phyloP scores from a whole-genome alignment of 441 rosid species.

The Capsella rubella region DNA sequence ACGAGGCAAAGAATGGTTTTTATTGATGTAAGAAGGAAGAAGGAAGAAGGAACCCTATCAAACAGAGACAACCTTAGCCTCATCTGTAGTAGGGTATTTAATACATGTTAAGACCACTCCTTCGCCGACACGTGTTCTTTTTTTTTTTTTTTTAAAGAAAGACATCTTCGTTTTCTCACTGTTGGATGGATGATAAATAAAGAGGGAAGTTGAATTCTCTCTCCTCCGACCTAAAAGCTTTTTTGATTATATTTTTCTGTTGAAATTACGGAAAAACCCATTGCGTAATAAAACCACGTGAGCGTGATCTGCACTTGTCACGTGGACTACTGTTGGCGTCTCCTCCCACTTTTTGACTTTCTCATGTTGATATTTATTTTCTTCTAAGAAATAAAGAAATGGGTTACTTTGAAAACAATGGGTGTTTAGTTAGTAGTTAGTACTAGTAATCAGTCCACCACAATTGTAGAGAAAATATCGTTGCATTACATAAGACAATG shows the following conservation, averaged over 20 bases:
- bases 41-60: slow-evolving; percentile 1
- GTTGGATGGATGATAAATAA: not conserved
- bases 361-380: not conserved
- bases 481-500: too few relatives aligned
- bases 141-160: too few relatives aligned
- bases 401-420: not conserved
- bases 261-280: slow-evolving; percentile 36
- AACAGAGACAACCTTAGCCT: slow-evolving; percentile 34
- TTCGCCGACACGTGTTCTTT: slow-evolving; percentile 18
- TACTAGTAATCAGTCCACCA: too few relatives aligned
- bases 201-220: slow-evolving; percentile 4
- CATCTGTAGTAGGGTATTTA: slow-evolving; percentile 41
- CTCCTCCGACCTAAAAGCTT: slow-evolving; percentile 4
- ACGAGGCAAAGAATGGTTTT: slow-evolving; percentile 23
- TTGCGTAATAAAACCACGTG: slow-evolving; percentile 35
- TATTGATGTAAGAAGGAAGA: slow-evolving; percentile 1
- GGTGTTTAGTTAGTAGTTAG: too few relatives aligned
- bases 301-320: slow-evolving; percentile 41
- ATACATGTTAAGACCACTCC: slow-evolving; percentile 28
- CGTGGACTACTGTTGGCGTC: slow-evolving; percentile 39
- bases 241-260: not conserved
- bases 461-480: too few relatives aligned
- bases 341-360: slow-evolving; percentile 27
- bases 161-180: slow-evolving; percentile 26
- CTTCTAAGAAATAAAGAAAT: not conserved